Conservation (phyloP, 331 rosid genomes). For the Arachis monticola region DNA sequence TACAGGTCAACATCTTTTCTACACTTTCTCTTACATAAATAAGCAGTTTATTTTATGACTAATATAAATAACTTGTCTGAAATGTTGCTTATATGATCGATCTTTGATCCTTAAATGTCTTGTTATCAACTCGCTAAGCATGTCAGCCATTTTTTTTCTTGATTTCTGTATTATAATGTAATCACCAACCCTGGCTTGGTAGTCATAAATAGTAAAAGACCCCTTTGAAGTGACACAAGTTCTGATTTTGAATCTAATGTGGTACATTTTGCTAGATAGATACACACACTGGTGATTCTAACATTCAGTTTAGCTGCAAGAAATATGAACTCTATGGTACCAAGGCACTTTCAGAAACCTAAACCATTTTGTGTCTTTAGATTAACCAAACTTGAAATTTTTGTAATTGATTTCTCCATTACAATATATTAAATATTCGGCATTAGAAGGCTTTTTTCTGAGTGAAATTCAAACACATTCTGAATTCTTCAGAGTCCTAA, state of each 20-base stretch:
- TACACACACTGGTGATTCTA: no score
- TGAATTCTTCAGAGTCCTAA: no score
- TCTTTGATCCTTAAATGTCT: background rate
- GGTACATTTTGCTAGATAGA: background rate
- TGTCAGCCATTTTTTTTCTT: no score
- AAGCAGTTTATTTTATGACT: slow-evolving; percentile 16
- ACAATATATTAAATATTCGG: no score
- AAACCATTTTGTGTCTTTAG: no score
- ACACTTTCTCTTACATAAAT: background rate
- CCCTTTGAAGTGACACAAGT: background rate
- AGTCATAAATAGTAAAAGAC: background rate
- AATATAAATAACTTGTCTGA: background rate
- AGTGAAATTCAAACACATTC: no score
- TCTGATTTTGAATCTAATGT: background rate
- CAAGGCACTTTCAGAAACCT: no score
- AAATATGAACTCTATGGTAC: background rate
- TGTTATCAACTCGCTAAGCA: no score
- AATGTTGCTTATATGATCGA: background rate
- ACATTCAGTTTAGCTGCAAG: background rate
- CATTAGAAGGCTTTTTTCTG: no score
- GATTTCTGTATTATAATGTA: no score
- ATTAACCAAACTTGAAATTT: no score
- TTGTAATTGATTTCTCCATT: no score
- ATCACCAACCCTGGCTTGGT: background rate
- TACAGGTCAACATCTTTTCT: slow-evolving; percentile 47